phyloP scores from a whole-genome alignment of 805 yeast species.

The Kuraishia borneana region DNA sequence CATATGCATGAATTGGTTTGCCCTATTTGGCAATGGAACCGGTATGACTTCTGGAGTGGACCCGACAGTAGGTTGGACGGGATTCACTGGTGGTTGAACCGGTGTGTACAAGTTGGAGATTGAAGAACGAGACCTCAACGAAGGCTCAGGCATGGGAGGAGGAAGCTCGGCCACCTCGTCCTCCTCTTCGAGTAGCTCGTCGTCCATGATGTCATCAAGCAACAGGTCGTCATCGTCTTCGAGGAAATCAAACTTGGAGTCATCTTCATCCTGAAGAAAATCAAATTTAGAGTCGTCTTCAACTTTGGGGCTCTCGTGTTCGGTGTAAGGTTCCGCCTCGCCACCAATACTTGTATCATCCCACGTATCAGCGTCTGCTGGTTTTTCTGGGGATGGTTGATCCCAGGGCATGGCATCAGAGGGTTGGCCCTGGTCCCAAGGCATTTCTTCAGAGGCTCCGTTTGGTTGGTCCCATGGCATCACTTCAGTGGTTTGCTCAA shows the following conservation, averaged over 20 bases:
- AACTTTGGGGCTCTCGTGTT: too few species aligned
- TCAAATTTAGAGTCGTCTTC: too few species aligned
- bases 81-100: slow-evolving; percentile 7
- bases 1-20: neutral
- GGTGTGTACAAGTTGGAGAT: slow-evolving; percentile 5
- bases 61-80: too few species aligned
- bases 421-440: slow-evolving; percentile 4
- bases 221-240: slow-evolving; percentile 33
- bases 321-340: too few species aligned
- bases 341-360: too few species aligned
- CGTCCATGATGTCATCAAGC: slow-evolving; percentile 23
- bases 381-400: too few species aligned
- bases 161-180: slow-evolving; percentile 1
- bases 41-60: too few species aligned
- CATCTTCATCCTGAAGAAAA: slow-evolving; percentile 8
- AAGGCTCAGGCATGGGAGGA: neutral
- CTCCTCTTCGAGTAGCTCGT: slow-evolving; percentile 21
- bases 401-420: slow-evolving; percentile 2
- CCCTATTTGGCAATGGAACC: neutral
- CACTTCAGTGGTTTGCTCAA: too few species aligned
- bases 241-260: slow-evolving; percentile 28
- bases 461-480: neutral
- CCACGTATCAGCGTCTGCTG: too few species aligned
- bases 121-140: slow-evolving; percentile 1
- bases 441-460: slow-evolving; percentile 3